Conservation (phyloP, 768 basidiomycete genomes). For the Suillus variegatus region DNA sequence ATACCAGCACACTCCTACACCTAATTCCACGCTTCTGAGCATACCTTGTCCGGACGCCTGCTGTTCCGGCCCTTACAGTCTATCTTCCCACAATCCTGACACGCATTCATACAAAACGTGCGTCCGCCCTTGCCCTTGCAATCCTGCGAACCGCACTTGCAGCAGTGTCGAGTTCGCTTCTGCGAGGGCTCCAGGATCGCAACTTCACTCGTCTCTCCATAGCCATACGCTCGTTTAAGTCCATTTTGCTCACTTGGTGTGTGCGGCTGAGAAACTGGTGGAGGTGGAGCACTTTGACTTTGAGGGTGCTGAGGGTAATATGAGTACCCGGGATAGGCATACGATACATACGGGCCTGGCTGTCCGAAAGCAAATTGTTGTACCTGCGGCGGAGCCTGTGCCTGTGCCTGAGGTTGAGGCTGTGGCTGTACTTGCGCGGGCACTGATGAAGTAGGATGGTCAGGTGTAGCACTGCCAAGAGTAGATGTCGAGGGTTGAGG, state of each 20-base stretch:
- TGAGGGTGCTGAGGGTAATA: constrained; percentile 31
- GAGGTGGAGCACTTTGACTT: constrained; percentile 20
- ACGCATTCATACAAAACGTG: constrained; percentile 69
- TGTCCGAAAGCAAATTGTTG: constrained; percentile 29
- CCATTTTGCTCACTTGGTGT: constrained; percentile 26
- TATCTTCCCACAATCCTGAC: constrained; percentile 82
- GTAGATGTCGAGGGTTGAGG: constrained; percentile 9
- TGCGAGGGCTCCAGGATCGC: constrained; percentile 38
- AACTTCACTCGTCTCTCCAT: constrained; percentile 26
- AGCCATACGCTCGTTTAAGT: constrained; percentile 30
- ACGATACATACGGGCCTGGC: constrained; percentile 35
- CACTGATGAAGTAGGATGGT: constrained; percentile 23
- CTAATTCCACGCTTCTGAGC: constrained; percentile 55
- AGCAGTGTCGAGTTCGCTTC: constrained; percentile 77
- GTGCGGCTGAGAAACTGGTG: constrained; percentile 24
- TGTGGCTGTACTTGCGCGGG: constrained; percentile 17
- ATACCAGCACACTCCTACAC: neutral
- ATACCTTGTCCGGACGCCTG: constrained; percentile 74
- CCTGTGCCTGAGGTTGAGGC: constrained; percentile 21
- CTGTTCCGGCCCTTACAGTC: constrained; percentile 80
- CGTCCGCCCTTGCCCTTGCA: constrained; percentile 85
- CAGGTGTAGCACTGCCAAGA: constrained; percentile 14
- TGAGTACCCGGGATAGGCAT: constrained; percentile 37
- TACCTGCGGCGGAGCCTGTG: constrained; percentile 25
- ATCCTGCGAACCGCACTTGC: constrained; percentile 78